Conservation (phyloP, 768 basidiomycete species). For the Boletus bicolor region DNA sequence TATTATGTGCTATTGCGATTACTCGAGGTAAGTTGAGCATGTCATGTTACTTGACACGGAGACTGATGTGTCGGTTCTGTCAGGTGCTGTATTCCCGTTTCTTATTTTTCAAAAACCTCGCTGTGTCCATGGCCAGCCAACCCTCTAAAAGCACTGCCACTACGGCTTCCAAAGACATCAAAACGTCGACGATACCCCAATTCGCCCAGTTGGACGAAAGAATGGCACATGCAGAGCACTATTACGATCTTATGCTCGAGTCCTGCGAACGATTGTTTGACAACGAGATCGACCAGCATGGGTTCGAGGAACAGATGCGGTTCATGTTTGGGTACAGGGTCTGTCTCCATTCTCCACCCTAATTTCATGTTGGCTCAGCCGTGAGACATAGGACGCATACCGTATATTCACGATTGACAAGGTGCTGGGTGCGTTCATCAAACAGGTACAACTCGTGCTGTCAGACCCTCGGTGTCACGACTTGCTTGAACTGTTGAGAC, state of each 20-base stretch:
- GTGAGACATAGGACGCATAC: slow-evolving; percentile 60
- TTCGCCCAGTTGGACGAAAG: slow-evolving; percentile 32
- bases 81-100: slow-evolving; percentile 84
- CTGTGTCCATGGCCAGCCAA: slow-evolving; percentile 42
- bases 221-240: slow-evolving; percentile 54
- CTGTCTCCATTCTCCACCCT: not conserved
- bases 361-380: not conserved
- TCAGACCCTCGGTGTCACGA: slow-evolving; percentile 69
- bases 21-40: slow-evolving; percentile 64
- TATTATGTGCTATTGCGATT: slow-evolving; percentile 85
- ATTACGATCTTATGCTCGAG: slow-evolving; percentile 80
- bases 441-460: slow-evolving; percentile 81
- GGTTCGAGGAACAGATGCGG: slow-evolving; percentile 90
- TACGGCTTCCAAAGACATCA: slow-evolving; percentile 27
- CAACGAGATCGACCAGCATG: slow-evolving; percentile 81
- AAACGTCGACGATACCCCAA: slow-evolving; percentile 29
- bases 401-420: slow-evolving; percentile 94
- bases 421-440: slow-evolving; percentile 81
- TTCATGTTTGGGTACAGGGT: slow-evolving; percentile 84
- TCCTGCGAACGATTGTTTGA: slow-evolving; percentile 90
- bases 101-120: slow-evolving; percentile 71
- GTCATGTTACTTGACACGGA: not conserved
- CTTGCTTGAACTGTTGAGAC: slow-evolving; percentile 64
- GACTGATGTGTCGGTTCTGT: not conserved
- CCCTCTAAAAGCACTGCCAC: slow-evolving; percentile 3